Percentiles rank a stretch among this genome's conserved stretches.
Conservation (phyloP, 148 eudicot genomes). For the Persicaria maculosa region DNA sequence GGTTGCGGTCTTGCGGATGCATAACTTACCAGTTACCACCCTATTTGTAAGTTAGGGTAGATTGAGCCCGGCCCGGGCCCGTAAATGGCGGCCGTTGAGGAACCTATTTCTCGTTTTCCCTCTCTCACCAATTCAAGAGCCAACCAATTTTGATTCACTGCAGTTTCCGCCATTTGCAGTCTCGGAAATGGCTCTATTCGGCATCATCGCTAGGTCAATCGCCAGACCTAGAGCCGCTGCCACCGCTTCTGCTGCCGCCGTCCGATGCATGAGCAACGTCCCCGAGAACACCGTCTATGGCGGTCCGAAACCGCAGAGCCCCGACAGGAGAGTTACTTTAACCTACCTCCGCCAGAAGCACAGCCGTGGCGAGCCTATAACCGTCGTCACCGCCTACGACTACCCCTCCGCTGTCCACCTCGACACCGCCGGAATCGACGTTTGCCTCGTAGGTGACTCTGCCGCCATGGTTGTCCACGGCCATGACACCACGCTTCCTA, state of each 20-base stretch:
- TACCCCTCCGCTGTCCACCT: slow-evolving; percentile 89
- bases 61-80: no score
- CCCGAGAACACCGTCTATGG: slow-evolving; percentile 96
- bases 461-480: slow-evolving; percentile 98
- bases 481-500: slow-evolving; percentile 81
- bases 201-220: neutral
- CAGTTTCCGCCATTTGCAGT: neutral
- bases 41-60: no score
- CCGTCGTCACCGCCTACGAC: slow-evolving; percentile 88
- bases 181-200: neutral
- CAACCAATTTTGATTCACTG: neutral
- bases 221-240: neutral
- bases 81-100: slow-evolving; percentile 5
- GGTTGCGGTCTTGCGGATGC: no score
- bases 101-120: neutral
- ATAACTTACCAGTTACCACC: no score
- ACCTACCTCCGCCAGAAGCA: slow-evolving; percentile 56
- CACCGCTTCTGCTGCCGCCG: neutral
- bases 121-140: neutral
- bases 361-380: slow-evolving; percentile 52
- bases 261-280: slow-evolving; percentile 52
- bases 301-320: slow-evolving; percentile 76
- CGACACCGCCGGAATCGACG: slow-evolving; percentile 76
- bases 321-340: slow-evolving; percentile 51
- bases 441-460: slow-evolving; percentile 86